Evolutionary conservation across 2,329 filamentous ascomycete genomes (phyloP), one percentile per base, ranked within the genome.

Genomic region (Verticillium nubilum): DNA sequence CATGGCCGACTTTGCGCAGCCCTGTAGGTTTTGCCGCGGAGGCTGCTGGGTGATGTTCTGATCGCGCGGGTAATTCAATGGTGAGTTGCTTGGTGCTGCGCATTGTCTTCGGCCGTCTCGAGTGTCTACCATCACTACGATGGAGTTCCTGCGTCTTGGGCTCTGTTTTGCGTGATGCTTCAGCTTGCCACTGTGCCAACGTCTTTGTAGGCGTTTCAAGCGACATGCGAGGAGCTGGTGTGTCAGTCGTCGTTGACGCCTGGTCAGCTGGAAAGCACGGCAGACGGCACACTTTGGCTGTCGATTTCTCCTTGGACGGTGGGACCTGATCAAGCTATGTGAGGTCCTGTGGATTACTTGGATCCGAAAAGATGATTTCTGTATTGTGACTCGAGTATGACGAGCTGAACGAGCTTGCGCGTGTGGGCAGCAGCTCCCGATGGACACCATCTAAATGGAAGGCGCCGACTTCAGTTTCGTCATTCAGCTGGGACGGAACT

Each of bases 151-250:
- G 12, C 17, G 2, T 4, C n/a, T n/a, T 47, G n/a, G 19, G 19
- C 7, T n/a, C 19, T 12, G 19, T 23, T 25, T 47, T 7, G 5
- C 10, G 6, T 25, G 42, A 7, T 9, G n/a, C n/a, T 10, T 59
- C 59, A 10, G 58, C 54, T 10, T 61, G 52, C 57, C 62, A 61
- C 13, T 42, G 56, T 42, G 52, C 42, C 19, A 63, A 17, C 13
- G 58, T 54, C 52, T 63, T 63, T n/a, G 53, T 57, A 7, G 62
- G 61, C 13, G 59, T 61, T n/a, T 63, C 57, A 2, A 26, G 12
- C n/a, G 56, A 53, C 5, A 33, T 27, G 4, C 42, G 42, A 17
- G 23, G 23, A 12, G 23, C 12, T 9, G 33, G 19, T 23, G 37
- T 35, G 12, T 13, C 13, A 28, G 15, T 35, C 17, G 19, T 25